Evolutionary conservation across 1,284 basidiomycete genomes (phyloP).

Genomic region (Ceratobasidium sp.): DNA sequence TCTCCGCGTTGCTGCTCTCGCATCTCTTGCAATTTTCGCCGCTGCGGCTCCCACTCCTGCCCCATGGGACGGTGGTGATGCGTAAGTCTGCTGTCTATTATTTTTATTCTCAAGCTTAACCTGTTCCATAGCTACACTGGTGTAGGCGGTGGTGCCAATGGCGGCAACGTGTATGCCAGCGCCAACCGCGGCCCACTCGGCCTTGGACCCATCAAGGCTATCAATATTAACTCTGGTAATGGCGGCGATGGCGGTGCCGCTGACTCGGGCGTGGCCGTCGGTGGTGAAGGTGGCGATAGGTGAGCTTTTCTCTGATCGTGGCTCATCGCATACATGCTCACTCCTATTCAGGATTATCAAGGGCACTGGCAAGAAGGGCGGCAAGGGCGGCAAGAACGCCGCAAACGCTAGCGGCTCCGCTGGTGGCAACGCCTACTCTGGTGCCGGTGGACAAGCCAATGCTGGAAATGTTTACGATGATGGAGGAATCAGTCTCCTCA

Average conservation of each 20-base stretch:
- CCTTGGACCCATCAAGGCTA: constrained; percentile 53
- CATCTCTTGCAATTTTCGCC: constrained; percentile 46
- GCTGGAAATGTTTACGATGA: constrained; percentile 8
- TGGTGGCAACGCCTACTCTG: constrained; percentile 37
- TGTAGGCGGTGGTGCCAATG: constrained; percentile 54
- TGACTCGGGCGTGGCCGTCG: constrained; percentile 53
- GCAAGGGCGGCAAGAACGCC: constrained; percentile 34
- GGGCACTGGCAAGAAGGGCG: too few species aligned
- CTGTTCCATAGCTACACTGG: constrained; percentile 49
- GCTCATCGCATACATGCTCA: constrained; percentile 20
- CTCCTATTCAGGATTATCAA: constrained; percentile 30
- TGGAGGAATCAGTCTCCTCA: constrained; percentile 28
- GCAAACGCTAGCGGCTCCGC: too few species aligned
- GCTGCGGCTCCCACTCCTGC: constrained; percentile 51
- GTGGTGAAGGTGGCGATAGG: constrained; percentile 49
- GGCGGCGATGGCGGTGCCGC: constrained; percentile 54
- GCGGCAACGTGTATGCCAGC: constrained; percentile 50
- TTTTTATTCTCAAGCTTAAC: constrained; percentile 25
- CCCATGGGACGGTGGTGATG: constrained; percentile 51
- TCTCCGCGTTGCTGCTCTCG: constrained; percentile 37
- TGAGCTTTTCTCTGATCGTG: background rate
- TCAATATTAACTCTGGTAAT: constrained; percentile 55
- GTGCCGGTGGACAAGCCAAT: constrained; percentile 31
- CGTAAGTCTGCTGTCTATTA: constrained; percentile 51
- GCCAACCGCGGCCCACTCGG: constrained; percentile 51